These are phyloP conservation scores for Colletotrichum tabaci DNA, from an alignment of 2,329 filamentous ascomycete genomes.

Conservation along the genomic window DNA sequence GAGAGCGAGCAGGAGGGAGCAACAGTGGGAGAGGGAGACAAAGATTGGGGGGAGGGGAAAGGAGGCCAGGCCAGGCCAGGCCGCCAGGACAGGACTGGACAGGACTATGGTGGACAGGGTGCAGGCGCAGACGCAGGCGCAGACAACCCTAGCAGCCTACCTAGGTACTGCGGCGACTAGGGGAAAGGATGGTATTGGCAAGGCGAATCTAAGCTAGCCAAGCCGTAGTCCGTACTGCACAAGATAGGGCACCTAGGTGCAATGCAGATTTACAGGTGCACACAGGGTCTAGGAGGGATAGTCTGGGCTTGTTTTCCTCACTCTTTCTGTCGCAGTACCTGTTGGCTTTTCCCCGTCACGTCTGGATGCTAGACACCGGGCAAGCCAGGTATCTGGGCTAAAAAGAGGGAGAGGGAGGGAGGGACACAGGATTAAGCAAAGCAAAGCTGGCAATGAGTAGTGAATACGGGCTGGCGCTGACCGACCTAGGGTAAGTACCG, in stretches of 20 bases:
- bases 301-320: conserved; percentile 17
- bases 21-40: conserved; percentile 26
- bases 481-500: not conserved
- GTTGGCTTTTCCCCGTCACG: conserved; percentile 12
- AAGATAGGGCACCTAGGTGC: conserved; percentile 16
- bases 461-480: not conserved
- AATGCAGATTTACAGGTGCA: conserved; percentile 13
- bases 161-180: conserved; percentile 22
- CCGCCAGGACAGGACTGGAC: conserved; percentile 10
- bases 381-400: not conserved
- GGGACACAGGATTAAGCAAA: not conserved
- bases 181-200: not conserved
- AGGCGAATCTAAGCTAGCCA: conserved; percentile 1
- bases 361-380: not conserved
- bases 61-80: conserved; percentile 14
- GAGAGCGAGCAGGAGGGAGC: conserved; percentile 29
- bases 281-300: conserved; percentile 6
- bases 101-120: conserved; percentile 30
- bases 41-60: conserved; percentile 32
- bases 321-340: not conserved
- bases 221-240: too few relatives aligned
- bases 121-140: conserved; percentile 30
- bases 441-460: not conserved
- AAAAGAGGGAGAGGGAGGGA: not conserved
- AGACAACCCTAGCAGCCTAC: conserved; percentile 6